phyloP scores from a whole-genome alignment of 306 rosid genomes.

The Gastrolobium villosum region DNA sequence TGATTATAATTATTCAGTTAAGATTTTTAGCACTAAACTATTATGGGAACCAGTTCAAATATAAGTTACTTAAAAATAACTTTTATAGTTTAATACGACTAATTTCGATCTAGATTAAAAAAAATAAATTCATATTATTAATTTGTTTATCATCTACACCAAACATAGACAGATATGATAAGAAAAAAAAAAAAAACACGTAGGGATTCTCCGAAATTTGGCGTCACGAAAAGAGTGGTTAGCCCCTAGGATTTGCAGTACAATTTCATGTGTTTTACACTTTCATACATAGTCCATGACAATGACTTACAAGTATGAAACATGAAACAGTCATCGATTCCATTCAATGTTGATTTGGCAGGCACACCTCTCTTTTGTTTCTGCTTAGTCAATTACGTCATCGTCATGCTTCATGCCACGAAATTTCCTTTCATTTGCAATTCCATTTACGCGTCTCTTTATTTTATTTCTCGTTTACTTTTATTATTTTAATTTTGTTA shows the following conservation, averaged over 20 bases:
- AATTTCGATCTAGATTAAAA: background rate
- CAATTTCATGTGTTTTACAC: slow-evolving; percentile 21
- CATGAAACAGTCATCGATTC: slow-evolving; percentile 36
- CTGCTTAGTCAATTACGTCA: slow-evolving; percentile 1
- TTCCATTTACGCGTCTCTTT: slow-evolving; percentile 39
- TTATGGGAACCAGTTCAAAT: too few species aligned
- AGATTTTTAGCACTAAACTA: background rate
- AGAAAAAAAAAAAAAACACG: slow-evolving; percentile 26
- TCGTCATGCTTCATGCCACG: slow-evolving; percentile 33
- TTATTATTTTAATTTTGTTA: background rate
- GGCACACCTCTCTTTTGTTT: background rate
- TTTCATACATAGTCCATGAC: slow-evolving; percentile 41
- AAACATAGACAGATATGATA: background rate
- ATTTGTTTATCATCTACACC: background rate
- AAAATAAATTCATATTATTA: too few species aligned
- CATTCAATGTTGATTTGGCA: background rate
- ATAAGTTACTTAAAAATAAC: background rate
- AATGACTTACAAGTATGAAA: background rate
- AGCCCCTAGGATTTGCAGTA: background rate
- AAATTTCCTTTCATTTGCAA: slow-evolving; percentile 41
- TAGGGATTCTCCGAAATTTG: slow-evolving; percentile 17
- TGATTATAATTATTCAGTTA: too few species aligned
- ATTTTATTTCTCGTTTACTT: background rate
- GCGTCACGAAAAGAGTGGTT: slow-evolving; percentile 41
- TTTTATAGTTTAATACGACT: background rate